These are phyloP conservation scores for Agrocybe praecox DNA, from an alignment of 768 basidiomycete genomes.

Conservation along the genomic window DNA sequence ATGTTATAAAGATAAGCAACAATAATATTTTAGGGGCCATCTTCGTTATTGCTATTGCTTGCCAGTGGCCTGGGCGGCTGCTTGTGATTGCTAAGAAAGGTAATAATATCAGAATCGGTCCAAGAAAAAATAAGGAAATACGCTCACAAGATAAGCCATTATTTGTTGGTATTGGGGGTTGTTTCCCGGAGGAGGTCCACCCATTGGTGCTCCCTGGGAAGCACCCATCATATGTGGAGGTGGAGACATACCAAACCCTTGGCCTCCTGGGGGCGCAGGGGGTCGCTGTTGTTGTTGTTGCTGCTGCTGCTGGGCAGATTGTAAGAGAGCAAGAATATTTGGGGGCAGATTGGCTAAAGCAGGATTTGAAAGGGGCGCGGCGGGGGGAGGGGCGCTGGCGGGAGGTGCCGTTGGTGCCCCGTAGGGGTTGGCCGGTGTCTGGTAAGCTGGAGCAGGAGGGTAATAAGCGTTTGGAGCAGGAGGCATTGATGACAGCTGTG, in stretches of 20 bases:
- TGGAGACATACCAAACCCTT: constrained; percentile 37
- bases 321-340: constrained; percentile 69
- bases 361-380: constrained; percentile 18
- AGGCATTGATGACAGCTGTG: constrained; percentile 44
- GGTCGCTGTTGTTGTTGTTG: constrained; percentile 34
- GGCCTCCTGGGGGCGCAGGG: constrained; percentile 33
- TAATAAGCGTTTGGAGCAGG: constrained; percentile 43
- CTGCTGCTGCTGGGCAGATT: constrained; percentile 53
- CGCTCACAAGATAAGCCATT: constrained; percentile 68
- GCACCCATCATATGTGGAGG: constrained; percentile 40
- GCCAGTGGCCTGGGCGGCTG: constrained; percentile 21
- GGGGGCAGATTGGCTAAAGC: constrained; percentile 56
- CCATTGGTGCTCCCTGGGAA: constrained; percentile 38
- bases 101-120: neutral
- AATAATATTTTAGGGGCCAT: neutral
- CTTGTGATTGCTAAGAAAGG: constrained; percentile 35
- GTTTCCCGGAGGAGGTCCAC: constrained; percentile 38
- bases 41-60: constrained; percentile 18
- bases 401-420: constrained; percentile 29
- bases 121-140: neutral
- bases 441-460: constrained; percentile 33
- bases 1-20: constrained; percentile 26
- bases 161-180: constrained; percentile 63
- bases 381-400: constrained; percentile 34
- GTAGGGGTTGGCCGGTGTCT: constrained; percentile 31